Evolutionary conservation across 805 yeast genomes (phyloP).

Genomic region (Yamadazyma sp.): DNA sequence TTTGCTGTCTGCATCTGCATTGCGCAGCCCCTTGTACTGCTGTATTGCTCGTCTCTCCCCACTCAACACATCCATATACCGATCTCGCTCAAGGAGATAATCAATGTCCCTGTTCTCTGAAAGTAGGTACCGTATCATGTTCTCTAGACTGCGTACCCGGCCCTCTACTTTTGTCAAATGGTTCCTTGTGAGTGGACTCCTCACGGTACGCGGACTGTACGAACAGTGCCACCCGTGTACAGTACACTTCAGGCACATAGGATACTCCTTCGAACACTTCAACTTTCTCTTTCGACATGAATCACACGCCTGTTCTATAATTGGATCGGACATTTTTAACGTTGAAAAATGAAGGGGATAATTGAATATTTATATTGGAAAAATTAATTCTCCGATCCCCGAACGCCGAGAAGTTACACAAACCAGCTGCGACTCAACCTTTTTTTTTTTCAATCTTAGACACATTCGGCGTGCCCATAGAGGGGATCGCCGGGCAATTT

Average conservation of each 20-base stretch:
- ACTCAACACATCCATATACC: slow-evolving; percentile 16
- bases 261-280: slow-evolving; percentile 76
- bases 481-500: slow-evolving; percentile 3
- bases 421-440: slow-evolving; percentile 2
- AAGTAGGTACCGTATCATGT: slow-evolving; percentile 31
- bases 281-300: slow-evolving; percentile 79
- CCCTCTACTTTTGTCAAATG: slow-evolving; percentile 76
- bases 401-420: slow-evolving; percentile 10
- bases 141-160: slow-evolving; percentile 30
- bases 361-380: slow-evolving; percentile 1
- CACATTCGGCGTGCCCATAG: too few species aligned
- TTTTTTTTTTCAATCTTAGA: slow-evolving; percentile 5
- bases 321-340: slow-evolving; percentile 9
- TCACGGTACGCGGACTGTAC: slow-evolving; percentile 73
- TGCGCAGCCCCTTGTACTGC: not conserved
- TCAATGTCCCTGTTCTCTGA: slow-evolving; percentile 26
- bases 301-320: slow-evolving; percentile 69
- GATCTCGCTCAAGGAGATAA: slow-evolving; percentile 15
- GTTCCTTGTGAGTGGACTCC: slow-evolving; percentile 81
- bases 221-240: slow-evolving; percentile 72
- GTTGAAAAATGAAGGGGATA: not conserved
- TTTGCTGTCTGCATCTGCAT: too few species aligned
- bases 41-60: slow-evolving; percentile 5
- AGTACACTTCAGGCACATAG: slow-evolving; percentile 73
- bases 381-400: slow-evolving; percentile 10